Percentiles rank a stretch among this genome's conserved stretches.
Conservation (phyloP, 2,329 filamentous ascomycete genomes). For the Ceratocystiopsis brevicomis region DNA sequence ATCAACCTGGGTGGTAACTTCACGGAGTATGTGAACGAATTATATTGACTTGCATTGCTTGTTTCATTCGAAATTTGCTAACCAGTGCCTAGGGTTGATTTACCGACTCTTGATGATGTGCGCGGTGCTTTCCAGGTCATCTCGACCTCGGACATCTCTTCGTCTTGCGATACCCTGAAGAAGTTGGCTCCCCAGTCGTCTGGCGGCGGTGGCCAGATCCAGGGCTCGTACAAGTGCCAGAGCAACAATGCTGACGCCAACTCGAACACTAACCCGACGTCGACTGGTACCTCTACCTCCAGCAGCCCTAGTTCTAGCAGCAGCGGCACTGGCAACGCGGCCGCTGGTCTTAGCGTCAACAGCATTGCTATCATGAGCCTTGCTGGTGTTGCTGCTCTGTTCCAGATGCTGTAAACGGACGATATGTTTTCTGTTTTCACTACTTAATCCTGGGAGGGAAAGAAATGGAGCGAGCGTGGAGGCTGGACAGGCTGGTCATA, state of each 20-base stretch:
- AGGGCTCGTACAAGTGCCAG: constrained; percentile 31
- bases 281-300: constrained; percentile 14
- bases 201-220: constrained; percentile 23
- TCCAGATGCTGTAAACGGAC: constrained; percentile 30
- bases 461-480: no score
- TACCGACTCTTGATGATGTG: constrained; percentile 49
- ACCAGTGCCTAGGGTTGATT: constrained; percentile 36
- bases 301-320: constrained; percentile 14
- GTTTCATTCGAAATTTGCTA: not conserved
- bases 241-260: constrained; percentile 34
- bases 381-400: constrained; percentile 20
- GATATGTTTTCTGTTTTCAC: not conserved
- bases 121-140: constrained; percentile 53
- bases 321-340: constrained; percentile 19
- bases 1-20: constrained; percentile 76
- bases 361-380: constrained; percentile 26
- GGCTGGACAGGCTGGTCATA: not conserved
- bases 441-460: no score
- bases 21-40: constrained; percentile 42
- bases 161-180: constrained; percentile 36
- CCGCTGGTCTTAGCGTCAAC: constrained; percentile 28
- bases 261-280: constrained; percentile 21
- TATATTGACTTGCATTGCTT: not conserved
- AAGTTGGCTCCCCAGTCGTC: constrained; percentile 19
- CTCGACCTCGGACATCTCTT: constrained; percentile 41